Evolutionary conservation across 352 stramenopile species (phyloP), one percentile per base, ranked within the genome.

Genomic region (Phytopythium aichiense): DNA sequence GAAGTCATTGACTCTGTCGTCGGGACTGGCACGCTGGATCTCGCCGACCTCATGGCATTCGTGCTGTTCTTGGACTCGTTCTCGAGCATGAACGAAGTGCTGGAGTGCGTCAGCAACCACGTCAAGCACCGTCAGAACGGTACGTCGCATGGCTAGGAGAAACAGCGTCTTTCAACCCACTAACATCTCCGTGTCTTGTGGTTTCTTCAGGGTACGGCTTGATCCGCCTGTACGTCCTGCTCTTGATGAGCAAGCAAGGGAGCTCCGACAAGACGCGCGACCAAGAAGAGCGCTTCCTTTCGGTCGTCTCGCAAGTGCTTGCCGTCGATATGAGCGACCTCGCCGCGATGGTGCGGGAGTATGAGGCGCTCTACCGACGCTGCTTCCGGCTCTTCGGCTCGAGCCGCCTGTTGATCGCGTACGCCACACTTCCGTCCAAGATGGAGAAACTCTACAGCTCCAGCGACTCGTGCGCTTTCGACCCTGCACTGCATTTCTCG

Each of bases 61-160:
- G 72, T 87, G 25, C 58, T 93, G 49, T 91, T 90, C 54, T 40
- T 91, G 22, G 81, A 90, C 33, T 82, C 64, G 22, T 91, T 91
- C 57, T 79, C 81, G 50, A 87, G 67, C 53, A 38, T 91, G 25
- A 81, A 86, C 28, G 72, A 86, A 64, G 68, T 93, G 42, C 54
- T 88, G 28, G 73, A 84, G 55, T 71, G 72, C 11, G 52, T 91
- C n/a, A 79, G 66, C 30, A 67, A 77, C 23, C 69, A 78, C 43
- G 63, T 81, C 28, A 76, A 75, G 51, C 77, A 75, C 46, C 67
- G 67, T 7, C 67, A 69, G 9, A 72, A 83, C 73, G 71, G 82
- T 91, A 64, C 42, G 70, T 50, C 25, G 50, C 45, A n/a, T n/a
- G 4, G 2, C 28, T 46, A 7, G 5, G 25, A 15, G 12, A 42